phyloP scores from a whole-genome alignment of 345 rosid species.

The Gynandropsis gynandra region DNA sequence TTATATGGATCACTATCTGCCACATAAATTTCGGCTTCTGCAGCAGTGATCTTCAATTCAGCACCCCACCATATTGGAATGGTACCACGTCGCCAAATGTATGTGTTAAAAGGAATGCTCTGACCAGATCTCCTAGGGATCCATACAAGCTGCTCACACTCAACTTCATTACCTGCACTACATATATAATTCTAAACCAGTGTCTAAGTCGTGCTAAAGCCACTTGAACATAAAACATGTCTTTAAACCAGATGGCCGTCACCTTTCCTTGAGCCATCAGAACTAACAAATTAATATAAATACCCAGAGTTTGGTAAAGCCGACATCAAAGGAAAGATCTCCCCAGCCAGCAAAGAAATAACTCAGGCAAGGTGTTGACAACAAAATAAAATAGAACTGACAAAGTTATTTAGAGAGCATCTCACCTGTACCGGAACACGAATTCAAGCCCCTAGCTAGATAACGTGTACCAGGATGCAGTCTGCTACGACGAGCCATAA shows the following conservation, averaged over 20 bases:
- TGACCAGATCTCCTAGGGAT: slow-evolving; percentile 66
- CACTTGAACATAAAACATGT: too few relatives aligned
- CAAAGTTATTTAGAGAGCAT: slow-evolving; percentile 17
- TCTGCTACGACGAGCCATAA: slow-evolving; percentile 91
- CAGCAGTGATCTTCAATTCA: slow-evolving; percentile 80
- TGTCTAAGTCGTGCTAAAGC: slow-evolving; percentile 23
- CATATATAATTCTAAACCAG: slow-evolving; percentile 27
- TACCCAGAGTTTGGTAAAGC: slow-evolving; percentile 11
- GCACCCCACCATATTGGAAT: slow-evolving; percentile 99
- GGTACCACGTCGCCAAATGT: slow-evolving; percentile 94
- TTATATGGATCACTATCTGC: slow-evolving; percentile 79
- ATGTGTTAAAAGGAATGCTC: slow-evolving; percentile 76
- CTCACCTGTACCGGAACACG: slow-evolving; percentile 93
- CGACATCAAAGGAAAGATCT: slow-evolving; percentile 3
- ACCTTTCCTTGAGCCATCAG: not conserved
- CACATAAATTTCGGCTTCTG: slow-evolving; percentile 97
- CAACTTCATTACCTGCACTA: slow-evolving; percentile 91
- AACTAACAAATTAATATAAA: slow-evolving; percentile 7
- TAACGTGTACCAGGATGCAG: slow-evolving; percentile 98
- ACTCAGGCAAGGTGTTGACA: not conserved
- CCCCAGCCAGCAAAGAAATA: slow-evolving; percentile 6
- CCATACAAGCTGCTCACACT: slow-evolving; percentile 98
- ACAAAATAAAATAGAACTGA: slow-evolving; percentile 1
- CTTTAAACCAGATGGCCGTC: too few relatives aligned
- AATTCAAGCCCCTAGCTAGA: slow-evolving; percentile 96